Conservation (phyloP, 2,329 filamentous ascomycete species). For the Verticillium klebahnii region DNA sequence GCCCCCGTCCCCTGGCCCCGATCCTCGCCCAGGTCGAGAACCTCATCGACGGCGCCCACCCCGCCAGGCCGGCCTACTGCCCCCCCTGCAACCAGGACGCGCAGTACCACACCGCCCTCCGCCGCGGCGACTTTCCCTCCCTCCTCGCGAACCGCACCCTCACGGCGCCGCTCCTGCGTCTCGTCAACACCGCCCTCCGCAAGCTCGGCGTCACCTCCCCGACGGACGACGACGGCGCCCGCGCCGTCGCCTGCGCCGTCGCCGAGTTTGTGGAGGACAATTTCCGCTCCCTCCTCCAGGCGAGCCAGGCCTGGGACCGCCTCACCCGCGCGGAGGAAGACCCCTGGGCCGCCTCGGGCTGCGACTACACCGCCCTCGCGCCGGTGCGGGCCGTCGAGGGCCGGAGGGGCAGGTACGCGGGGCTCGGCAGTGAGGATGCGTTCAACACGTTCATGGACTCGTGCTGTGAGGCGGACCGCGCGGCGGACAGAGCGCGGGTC, state of each 20-base stretch:
- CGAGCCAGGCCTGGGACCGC: neutral
- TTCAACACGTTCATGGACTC: neutral
- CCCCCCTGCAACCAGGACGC: neutral
- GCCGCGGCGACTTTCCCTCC: neutral
- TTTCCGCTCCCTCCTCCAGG: neutral
- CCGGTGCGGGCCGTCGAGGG: too few species aligned
- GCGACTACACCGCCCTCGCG: too few species aligned
- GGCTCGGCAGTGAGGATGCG: neutral
- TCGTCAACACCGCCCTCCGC: neutral
- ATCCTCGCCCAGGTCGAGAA: neutral
- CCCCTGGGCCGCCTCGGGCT: neutral
- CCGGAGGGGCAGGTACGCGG: neutral
- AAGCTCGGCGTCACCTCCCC: neutral
- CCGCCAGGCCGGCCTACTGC: neutral
- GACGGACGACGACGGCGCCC: neutral
- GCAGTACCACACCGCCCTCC: neutral
- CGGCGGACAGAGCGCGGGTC: neutral
- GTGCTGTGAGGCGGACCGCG: neutral
- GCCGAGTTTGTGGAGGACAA: neutral
- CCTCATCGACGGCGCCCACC: neutral
- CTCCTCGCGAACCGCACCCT: neutral
- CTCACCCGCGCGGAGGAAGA: neutral
- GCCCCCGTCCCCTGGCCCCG: neutral
- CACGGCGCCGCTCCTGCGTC: neutral
- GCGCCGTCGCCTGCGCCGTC: neutral